Evolutionary conservation across 441 rosid genomes (phyloP).

Genomic region (Corymbia citriodora): DNA sequence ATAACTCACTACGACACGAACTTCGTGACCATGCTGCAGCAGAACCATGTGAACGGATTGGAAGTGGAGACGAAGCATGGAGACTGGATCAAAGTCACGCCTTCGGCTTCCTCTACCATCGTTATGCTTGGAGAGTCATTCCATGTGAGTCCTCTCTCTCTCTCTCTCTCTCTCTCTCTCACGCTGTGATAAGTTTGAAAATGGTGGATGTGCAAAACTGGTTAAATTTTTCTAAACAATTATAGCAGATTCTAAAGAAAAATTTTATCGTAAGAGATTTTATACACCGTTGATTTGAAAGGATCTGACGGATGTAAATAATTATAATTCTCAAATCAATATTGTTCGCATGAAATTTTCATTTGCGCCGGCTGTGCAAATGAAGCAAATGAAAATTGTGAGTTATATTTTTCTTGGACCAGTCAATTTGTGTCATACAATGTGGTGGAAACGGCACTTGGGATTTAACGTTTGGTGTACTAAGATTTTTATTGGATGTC

Average conservation of each 20-base stretch:
- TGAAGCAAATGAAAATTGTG: not conserved
- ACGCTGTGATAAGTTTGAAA: not conserved
- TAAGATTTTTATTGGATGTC: too few species aligned
- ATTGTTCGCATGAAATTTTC: not conserved
- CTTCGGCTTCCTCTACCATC: not conserved
- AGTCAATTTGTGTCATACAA: not conserved
- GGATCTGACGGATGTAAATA: not conserved
- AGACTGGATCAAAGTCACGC: not conserved
- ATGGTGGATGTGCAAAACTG: not conserved
- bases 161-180: not conserved
- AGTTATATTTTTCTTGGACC: not conserved
- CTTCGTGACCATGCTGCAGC: slow-evolving; percentile 6
- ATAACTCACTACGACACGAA: not conserved
- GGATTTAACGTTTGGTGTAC: not conserved
- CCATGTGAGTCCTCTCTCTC: not conserved
- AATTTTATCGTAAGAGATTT: not conserved
- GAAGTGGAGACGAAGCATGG: not conserved
- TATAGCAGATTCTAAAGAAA: not conserved
- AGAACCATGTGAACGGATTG: slow-evolving; percentile 7
- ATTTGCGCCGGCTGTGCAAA: not conserved
- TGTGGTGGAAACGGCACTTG: not conserved
- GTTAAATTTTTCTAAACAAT: not conserved
- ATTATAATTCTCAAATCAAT: not conserved
- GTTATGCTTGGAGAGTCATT: slow-evolving; percentile 10
- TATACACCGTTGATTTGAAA: not conserved